Base-by-base conservation (phyloP, 2,329 filamentous ascomycete genomes). In the Diplodia mutila region DNA sequence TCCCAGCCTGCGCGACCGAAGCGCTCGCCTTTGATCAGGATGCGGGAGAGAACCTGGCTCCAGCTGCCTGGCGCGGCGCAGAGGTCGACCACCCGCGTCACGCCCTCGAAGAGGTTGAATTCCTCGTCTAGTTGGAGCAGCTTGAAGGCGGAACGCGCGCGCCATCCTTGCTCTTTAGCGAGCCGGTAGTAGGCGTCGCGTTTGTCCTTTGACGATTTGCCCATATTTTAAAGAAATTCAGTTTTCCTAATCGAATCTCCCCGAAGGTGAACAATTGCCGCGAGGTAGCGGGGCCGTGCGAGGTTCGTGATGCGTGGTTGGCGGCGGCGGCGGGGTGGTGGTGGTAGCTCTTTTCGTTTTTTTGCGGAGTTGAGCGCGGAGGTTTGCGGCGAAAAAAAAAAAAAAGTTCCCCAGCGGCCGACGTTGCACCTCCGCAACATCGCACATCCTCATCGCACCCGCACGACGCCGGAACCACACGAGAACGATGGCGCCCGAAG, bases 121-220 rank as follows among this genome's bases (percentile, higher is more conserved):
- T 97, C 93, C 89, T 87, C 93, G 78, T 99, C 94, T 27, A 99
- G 88, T 80, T 99, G 95, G 14, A 99, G 88, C 27, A 99, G 87
- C 81, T 99, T 99, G 84, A 97, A 99, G 9, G 95, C 95, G 72
- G 93, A 97, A 68, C 95, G 88, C 32, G 95, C 95, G 42, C 95
- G 91, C 94, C 95, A 99, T 71, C 96, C 96, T 84, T 99, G 95
- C 80, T 99, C 95, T 82, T 99, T 99, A 21, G 95, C 95, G 9
- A 99, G 91, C 65, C 95, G 89, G 77, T 99, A 99, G 82, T 99
- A 99, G 54, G 94, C 94, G 79, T 99, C 95, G 65, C 95, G 91
- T 82, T 99, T 99, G 77, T 99, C 95, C 80, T 99, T 99, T 57
- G 94, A 98, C 1, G 95, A 97, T 79, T 98, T 98, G 1, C 94